phyloP scores from a whole-genome alignment of 2,329 filamentous ascomycete genomes.

The Beauveria sp. region DNA sequence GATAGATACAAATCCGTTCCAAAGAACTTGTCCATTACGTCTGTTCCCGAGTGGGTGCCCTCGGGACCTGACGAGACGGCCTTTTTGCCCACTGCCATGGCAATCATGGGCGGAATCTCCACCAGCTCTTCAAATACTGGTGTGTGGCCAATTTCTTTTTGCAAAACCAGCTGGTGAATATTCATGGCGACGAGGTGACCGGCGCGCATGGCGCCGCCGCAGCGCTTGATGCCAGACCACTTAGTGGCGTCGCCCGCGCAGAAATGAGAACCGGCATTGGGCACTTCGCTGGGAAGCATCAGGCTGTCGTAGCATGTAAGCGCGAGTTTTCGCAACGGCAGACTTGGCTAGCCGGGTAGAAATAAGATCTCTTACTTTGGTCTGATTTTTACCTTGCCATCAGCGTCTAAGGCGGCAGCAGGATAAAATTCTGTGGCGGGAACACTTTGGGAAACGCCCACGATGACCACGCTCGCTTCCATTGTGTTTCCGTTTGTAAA shows the following conservation, averaged over 20 bases:
- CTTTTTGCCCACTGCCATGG: conserved; percentile 61
- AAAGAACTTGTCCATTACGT: conserved; percentile 58
- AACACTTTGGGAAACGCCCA: conserved; percentile 56
- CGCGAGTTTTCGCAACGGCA: too few species aligned
- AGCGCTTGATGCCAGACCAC: conserved; percentile 76
- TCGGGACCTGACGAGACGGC: conserved; percentile 56
- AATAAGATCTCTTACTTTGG: conserved; percentile 34
- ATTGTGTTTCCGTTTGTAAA: conserved; percentile 54
- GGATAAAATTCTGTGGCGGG: conserved; percentile 60
- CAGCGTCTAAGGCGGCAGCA: conserved; percentile 45
- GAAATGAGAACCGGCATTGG: conserved; percentile 56
- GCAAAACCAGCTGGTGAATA: conserved; percentile 54
- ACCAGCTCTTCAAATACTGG: conserved; percentile 42
- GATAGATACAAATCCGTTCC: conserved; percentile 49
- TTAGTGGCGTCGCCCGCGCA: conserved; percentile 62
- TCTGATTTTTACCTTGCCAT: conserved; percentile 58
- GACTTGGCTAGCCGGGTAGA: too few species aligned
- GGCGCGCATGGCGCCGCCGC: conserved; percentile 69
- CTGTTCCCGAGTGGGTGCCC: conserved; percentile 48
- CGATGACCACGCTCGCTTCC: conserved; percentile 56
- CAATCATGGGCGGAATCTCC: conserved; percentile 58
- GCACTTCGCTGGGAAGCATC: conserved; percentile 43
- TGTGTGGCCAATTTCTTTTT: conserved; percentile 26
- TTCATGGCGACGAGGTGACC: conserved; percentile 61
- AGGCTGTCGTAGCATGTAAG: conserved; percentile 30